Percentiles rank a stretch among this genome's conserved stretches.
These are phyloP conservation scores for Blastobotrys apis DNA, from an alignment of 1,139 yeast species.

Conservation along the genomic window DNA sequence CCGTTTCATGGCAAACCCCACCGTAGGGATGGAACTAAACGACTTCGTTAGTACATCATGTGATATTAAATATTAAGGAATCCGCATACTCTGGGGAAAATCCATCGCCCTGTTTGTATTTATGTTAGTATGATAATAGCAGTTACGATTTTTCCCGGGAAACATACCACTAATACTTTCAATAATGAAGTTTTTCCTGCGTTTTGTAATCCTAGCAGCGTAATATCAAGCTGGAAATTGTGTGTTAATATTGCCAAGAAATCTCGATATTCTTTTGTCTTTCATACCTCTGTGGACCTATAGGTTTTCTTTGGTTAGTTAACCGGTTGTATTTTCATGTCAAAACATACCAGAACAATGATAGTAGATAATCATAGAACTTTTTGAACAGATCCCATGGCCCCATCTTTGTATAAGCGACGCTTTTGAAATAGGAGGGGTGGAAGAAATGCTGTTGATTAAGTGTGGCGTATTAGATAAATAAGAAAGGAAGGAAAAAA, in stretches of 20 bases:
- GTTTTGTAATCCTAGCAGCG: slow-evolving; percentile 39
- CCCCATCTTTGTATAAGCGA: slow-evolving; percentile 16
- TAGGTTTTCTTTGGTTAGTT: too few species aligned
- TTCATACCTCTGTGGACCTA: slow-evolving; percentile 29
- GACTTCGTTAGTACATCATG: too few species aligned
- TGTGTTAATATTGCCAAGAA: not conserved
- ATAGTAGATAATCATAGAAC: slow-evolving; percentile 28
- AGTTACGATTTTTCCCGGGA: too few species aligned
- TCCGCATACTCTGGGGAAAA: slow-evolving; percentile 35
- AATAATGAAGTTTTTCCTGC: slow-evolving; percentile 40
- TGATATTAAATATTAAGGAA: too few species aligned
- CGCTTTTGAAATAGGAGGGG: too few species aligned
- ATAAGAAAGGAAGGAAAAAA: too few species aligned
- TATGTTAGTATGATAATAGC: not conserved
- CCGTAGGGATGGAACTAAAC: slow-evolving; percentile 38
- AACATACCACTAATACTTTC: slow-evolving; percentile 32
- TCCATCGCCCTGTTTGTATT: slow-evolving; percentile 30
- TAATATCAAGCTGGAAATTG: slow-evolving; percentile 33
- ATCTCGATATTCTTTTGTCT: not conserved
- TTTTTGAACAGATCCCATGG: slow-evolving; percentile 29
- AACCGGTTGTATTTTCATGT: not conserved
- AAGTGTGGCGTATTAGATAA: too few species aligned
- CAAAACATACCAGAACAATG: slow-evolving; percentile 29
- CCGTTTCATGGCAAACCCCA: slow-evolving; percentile 40
- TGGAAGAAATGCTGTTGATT: too few species aligned